A percentile compares a stretch with the other conserved stretches of the same genome.
Evolutionary conservation across 192 early-diverging fungal species (phyloP).

Genomic region (Gonapodya sp.): DNA sequence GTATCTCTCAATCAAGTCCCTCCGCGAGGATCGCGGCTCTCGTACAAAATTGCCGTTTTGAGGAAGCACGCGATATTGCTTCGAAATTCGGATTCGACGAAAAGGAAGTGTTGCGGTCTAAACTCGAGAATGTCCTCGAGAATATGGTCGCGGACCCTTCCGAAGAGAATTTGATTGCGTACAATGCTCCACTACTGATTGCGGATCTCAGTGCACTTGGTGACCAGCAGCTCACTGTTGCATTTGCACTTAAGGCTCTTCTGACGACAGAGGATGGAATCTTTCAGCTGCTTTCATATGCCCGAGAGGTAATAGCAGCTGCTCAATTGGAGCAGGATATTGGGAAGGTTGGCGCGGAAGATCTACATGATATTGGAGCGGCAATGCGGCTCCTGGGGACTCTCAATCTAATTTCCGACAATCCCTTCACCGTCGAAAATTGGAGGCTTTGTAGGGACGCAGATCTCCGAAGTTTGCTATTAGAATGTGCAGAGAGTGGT

Average conservation of each 20-base stretch:
- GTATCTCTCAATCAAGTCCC: neutral
- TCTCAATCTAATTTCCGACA: neutral
- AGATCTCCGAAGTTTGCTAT: slow-evolving; percentile 29
- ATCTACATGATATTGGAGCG: neutral
- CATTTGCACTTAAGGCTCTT: neutral
- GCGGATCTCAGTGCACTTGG: neutral
- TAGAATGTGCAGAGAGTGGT: slow-evolving; percentile 28
- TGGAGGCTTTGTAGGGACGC: neutral
- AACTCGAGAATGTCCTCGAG: neutral
- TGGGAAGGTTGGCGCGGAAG: neutral
- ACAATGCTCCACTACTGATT: neutral
- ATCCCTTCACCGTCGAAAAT: neutral
- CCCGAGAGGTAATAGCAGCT: neutral
- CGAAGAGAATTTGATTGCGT: neutral
- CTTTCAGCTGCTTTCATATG: neutral
- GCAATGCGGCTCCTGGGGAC: neutral
- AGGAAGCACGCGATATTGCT: neutral
- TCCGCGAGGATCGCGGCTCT: neutral
- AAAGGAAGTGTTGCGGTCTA: neutral
- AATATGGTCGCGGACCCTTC: neutral
- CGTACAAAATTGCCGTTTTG: neutral
- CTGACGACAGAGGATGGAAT: neutral
- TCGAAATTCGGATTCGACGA: neutral
- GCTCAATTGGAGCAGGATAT: neutral
- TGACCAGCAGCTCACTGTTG: neutral